These are phyloP conservation scores for Emergomyces africanus DNA, from an alignment of 2,329 filamentous ascomycete genomes.

Conservation along the genomic window DNA sequence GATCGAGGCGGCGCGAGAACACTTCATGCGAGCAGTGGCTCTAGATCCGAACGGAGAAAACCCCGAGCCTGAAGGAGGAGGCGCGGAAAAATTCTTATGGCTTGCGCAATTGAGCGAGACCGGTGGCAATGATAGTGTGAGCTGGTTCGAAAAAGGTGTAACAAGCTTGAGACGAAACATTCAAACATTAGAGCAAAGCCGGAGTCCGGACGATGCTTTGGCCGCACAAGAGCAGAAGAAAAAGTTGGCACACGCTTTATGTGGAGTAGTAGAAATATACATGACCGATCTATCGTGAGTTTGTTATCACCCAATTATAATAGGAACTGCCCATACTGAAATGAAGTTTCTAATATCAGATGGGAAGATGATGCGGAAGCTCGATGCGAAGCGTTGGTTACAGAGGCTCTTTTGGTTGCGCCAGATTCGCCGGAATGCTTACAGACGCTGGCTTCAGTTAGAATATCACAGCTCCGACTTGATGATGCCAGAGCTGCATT, in stretches of 20 bases:
- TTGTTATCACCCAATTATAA: neutral
- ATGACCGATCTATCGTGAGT: slow-evolving; percentile 89
- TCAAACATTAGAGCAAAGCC: slow-evolving; percentile 44
- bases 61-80: slow-evolving; percentile 61
- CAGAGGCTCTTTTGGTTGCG: slow-evolving; percentile 76
- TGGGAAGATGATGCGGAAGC: slow-evolving; percentile 82
- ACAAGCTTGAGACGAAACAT: slow-evolving; percentile 60
- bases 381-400: slow-evolving; percentile 76
- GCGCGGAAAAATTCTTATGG: slow-evolving; percentile 89
- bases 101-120: slow-evolving; percentile 72
- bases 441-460: slow-evolving; percentile 86
- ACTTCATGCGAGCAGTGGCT: slow-evolving; percentile 59
- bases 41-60: slow-evolving; percentile 64
- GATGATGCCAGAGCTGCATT: slow-evolving; percentile 74
- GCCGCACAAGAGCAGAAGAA: slow-evolving; percentile 57
- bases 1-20: slow-evolving; percentile 56
- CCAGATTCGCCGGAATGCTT: slow-evolving; percentile 77
- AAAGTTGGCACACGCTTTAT: slow-evolving; percentile 83
- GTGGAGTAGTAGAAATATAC: slow-evolving; percentile 90
- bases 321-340: neutral
- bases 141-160: slow-evolving; percentile 53
- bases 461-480: slow-evolving; percentile 70
- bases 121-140: slow-evolving; percentile 46
- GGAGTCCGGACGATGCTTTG: slow-evolving; percentile 24
- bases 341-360: slow-evolving; percentile 17